phyloP scores from a whole-genome alignment of 1,284 basidiomycete genomes.

The Ustilago xerochloae region DNA sequence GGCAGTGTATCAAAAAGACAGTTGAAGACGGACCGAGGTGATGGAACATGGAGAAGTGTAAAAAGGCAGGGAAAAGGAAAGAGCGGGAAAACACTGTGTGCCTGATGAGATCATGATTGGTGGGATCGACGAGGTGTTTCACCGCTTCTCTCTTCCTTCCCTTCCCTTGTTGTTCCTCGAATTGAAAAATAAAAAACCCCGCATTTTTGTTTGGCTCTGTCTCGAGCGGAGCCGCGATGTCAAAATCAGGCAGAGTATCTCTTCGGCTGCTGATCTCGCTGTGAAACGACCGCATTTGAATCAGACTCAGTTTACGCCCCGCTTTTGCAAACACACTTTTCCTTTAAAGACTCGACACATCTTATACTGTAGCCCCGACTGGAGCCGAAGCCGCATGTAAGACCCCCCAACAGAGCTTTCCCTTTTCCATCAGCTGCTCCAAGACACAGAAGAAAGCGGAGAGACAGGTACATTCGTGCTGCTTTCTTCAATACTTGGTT shows the following conservation, averaged over 20 bases:
- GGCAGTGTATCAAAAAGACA: background rate
- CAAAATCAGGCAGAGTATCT: background rate
- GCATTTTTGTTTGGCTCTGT: slow-evolving; percentile 3
- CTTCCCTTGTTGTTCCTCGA: too few relatives aligned
- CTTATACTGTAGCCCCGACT: background rate
- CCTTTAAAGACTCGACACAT: background rate
- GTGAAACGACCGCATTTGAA: too few relatives aligned
- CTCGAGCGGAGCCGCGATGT: background rate
- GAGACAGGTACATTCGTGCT: too few relatives aligned
- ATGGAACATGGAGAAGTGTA: background rate
- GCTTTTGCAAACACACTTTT: slow-evolving; percentile 1
- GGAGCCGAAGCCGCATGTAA: background rate
- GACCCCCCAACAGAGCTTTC: too few relatives aligned
- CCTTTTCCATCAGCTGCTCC: too few relatives aligned
- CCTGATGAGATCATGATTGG: background rate
- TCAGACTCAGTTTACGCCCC: slow-evolving; percentile 7
- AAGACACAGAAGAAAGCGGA: too few relatives aligned
- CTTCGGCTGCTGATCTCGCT: background rate
- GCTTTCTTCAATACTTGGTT: too few relatives aligned
- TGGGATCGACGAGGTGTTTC: background rate
- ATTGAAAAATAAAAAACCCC: background rate
- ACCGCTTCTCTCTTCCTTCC: too few relatives aligned
- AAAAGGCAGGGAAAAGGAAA: too few relatives aligned
- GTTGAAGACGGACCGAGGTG: too few relatives aligned
- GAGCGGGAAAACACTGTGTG: background rate